Evolutionary conservation across 2,329 filamentous ascomycete species (phyloP), one percentile per base, ranked within the genome.

Genomic region (Nigrospora osmanthi): DNA sequence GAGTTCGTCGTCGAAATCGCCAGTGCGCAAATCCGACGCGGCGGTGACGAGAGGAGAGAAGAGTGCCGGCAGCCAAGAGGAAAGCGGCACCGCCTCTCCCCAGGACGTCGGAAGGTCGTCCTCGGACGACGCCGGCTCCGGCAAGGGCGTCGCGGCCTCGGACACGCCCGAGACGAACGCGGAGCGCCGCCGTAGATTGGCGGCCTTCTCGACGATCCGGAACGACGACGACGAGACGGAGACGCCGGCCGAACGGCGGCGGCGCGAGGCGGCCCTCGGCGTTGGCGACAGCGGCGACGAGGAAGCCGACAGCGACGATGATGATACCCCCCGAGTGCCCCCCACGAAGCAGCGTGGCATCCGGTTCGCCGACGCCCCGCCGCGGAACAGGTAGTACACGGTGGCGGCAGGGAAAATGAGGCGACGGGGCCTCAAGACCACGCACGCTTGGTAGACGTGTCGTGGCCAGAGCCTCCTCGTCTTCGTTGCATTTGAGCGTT

Each of bases 251-350:
- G 87, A 91, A 62, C 73, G 83, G 46, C 75, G 85, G 35, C 72
- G 87, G 43, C 77, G 87, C 54, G 80, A 89, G 54, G 85, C 85
- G 1, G 87, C 87, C 1, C 67, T 91, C 2, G 85, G 86, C 11
- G 70, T 85, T 49, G 65, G 67, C 14, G 58, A 62, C 9, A 62
- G 60, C 3, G 65, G 60, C 9, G 64, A 61, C 0, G 69, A 68
- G 15, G 72, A 69, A 38, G 71, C 72, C 45, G 70, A 71, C 44
- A 77, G 71, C 45, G 73, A 82, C 32, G 80, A 82, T 19, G 78
- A 81, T 47, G 75, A 79, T 49, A 74, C 68, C 23, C 70, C 72
- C 40, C 60, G 76, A 55, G 72, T 78, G 45, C 72, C 74, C 2
- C 70, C 73, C 1, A 57, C 67, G 17, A 69, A 72, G 48, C 23